Base-by-base conservation (phyloP, 176 grass and related monocot species). In the Hyparrhenia diplandra region DNA sequence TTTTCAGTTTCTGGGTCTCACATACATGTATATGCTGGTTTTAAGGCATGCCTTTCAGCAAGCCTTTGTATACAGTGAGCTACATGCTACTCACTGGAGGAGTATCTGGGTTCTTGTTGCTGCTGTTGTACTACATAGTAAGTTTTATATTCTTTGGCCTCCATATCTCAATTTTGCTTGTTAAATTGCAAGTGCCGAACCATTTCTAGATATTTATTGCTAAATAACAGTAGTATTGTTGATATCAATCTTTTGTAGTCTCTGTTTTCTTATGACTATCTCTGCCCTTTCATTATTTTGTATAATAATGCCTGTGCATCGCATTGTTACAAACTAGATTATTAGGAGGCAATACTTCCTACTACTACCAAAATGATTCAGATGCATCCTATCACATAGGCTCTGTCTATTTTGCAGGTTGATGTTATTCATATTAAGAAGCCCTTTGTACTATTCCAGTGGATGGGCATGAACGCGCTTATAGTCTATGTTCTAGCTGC, bases 381-480 rank as follows among this genome's bases (percentile, higher is more conserved):
- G 25, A 69, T 69, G 43, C 31, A 41, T 28, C 16, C 3, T 30
- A 36, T 43, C 31, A 32, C 49, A 8, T 11, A 62, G 54, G 81
- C 29, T 77, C 13, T 16, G 29, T 84, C 40, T 89, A 16, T 62
- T 62, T 0, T 80, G 80, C 88, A 90, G 90, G 87, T 99, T 70
- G 96, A 95, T 90, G 75, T 93, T 27, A 34, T 77, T 49, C 80
- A 88, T 31, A 82, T 95, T 57, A 86, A 82, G 68, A 84, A 72
- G 51, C 85, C 92, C 64, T 91, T 99, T n/a, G 75, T 99, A 60
- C 73, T 99, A 66, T 93, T 99, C 84, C 90, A 95, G 67, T 95
- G 96, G 96, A 91, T 93, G 90, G 88, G 92, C 74, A 91, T 99
- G 96, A 95, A 99, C 71, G 96, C 88, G 10, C 90, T 99, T 62